These are phyloP conservation scores for Arthroderma sp. DNA, from an alignment of 2,329 filamentous ascomycete species.

Conservation along the genomic window DNA sequence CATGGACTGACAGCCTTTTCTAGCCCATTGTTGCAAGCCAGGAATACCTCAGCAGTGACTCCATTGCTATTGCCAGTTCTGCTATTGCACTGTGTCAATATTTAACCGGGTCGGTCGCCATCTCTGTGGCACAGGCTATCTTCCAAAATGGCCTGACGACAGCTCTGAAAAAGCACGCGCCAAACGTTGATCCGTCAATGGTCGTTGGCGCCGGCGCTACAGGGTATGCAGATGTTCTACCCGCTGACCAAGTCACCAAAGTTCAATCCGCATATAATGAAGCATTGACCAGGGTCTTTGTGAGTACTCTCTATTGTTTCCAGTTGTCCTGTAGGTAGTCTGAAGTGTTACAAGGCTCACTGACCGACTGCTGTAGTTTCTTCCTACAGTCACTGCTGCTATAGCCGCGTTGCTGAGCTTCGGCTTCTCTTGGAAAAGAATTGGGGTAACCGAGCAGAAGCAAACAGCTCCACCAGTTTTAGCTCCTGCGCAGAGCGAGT, in stretches of 20 bases:
- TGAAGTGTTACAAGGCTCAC: not conserved
- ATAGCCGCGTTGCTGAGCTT: not conserved
- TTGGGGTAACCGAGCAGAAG: not conserved
- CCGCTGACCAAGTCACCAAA: too few relatives aligned
- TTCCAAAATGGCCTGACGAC: constrained; percentile 1
- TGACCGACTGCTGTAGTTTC: not conserved
- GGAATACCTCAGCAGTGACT: not conserved
- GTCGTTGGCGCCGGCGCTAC: too few relatives aligned
- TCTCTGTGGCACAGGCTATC: constrained; percentile 1
- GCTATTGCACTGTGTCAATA: constrained; percentile 1
- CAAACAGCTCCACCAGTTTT: too few relatives aligned
- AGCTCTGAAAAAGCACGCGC: constrained; percentile 3
- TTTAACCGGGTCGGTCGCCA: constrained; percentile 2
- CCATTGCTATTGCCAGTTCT: not conserved
- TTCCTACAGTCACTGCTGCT: constrained; percentile 1
- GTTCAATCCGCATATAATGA: too few relatives aligned
- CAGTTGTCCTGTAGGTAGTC: too few relatives aligned
- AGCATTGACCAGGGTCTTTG: too few relatives aligned
- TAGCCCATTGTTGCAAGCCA: constrained; percentile 5
- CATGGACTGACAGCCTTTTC: too few relatives aligned
- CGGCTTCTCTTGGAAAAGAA: constrained; percentile 3
- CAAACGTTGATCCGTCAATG: not conserved
- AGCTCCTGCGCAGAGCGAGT: too few relatives aligned
- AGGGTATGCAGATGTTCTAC: too few relatives aligned
- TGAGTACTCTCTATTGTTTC: too few relatives aligned